Conservation (phyloP, 2,329 filamentous ascomycete species). For the Thelonectria discophora region DNA sequence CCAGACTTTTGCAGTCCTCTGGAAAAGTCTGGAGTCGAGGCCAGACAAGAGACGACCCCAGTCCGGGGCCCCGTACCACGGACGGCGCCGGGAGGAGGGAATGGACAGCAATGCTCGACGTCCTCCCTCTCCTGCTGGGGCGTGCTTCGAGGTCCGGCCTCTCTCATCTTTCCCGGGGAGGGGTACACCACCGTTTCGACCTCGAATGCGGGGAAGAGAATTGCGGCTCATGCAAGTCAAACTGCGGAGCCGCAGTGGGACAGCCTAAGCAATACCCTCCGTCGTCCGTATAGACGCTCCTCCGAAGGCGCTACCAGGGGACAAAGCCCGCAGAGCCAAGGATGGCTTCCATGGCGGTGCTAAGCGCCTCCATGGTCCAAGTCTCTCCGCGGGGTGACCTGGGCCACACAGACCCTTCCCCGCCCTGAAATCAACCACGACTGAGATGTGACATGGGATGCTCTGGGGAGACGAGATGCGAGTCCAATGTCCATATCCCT, state of each 20-base stretch:
- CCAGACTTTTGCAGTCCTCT: background rate
- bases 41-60: slow-evolving; percentile 14
- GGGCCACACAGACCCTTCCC: slow-evolving; percentile 35
- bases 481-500: slow-evolving; percentile 19
- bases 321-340: slow-evolving; percentile 9
- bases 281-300: background rate
- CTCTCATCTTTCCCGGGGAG: slow-evolving; percentile 1
- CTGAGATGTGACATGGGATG: slow-evolving; percentile 18
- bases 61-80: slow-evolving; percentile 39
- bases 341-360: slow-evolving; percentile 27
- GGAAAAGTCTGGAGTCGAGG: slow-evolving; percentile 15
- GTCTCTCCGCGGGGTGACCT: slow-evolving; percentile 36
- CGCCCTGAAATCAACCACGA: slow-evolving; percentile 30
- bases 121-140: slow-evolving; percentile 15
- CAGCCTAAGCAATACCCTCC: slow-evolving; percentile 25
- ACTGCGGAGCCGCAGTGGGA: slow-evolving; percentile 44
- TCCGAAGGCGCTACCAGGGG: slow-evolving; percentile 20
- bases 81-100: slow-evolving; percentile 36
- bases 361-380: slow-evolving; percentile 31
- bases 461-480: slow-evolving; percentile 24
- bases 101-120: slow-evolving; percentile 8
- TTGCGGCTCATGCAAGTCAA: slow-evolving; percentile 46
- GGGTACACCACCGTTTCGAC: slow-evolving; percentile 18
- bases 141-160: slow-evolving; percentile 18
- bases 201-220: slow-evolving; percentile 42